Evolutionary conservation across 2,329 filamentous ascomycete genomes (phyloP).

Genomic region (Colletotrichum acutatum): DNA sequence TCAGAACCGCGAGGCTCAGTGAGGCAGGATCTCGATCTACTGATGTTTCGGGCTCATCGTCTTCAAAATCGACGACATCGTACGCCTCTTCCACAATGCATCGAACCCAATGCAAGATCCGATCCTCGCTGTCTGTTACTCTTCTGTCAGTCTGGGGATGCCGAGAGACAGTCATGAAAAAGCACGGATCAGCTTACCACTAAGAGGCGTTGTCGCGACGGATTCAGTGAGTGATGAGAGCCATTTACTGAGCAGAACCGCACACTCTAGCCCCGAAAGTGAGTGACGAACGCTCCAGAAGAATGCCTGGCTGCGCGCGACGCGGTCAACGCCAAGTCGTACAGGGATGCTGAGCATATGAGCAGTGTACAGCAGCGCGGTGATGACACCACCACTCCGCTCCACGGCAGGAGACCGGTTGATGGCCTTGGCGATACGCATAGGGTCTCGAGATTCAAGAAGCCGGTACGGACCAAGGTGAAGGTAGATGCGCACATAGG

Average conservation of each 20-base stretch:
- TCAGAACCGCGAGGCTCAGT: conserved; percentile 52
- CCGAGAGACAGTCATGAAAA: too few species aligned
- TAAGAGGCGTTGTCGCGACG: conserved; percentile 38
- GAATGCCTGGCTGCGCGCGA: conserved; percentile 65
- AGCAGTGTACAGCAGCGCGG: conserved; percentile 62
- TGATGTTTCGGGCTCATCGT: conserved; percentile 43
- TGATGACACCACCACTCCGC: conserved; percentile 58
- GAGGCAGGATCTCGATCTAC: conserved; percentile 41
- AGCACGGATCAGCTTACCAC: conserved; percentile 38
- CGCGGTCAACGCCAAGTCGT: conserved; percentile 63
- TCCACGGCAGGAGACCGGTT: conserved; percentile 51
- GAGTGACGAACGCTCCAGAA: conserved; percentile 69
- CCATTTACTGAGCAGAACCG: conserved; percentile 64
- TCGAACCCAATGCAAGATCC: conserved; percentile 58
- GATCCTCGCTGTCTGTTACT: conserved; percentile 51
- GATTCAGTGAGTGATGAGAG: conserved; percentile 44
- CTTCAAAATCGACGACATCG: conserved; percentile 50
- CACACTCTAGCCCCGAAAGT: conserved; percentile 64
- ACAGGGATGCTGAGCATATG: conserved; percentile 67
- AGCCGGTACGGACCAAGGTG: conserved; percentile 55
- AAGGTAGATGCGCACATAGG: conserved; percentile 58
- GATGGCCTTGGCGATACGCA: conserved; percentile 52
- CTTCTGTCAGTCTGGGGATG: background rate
- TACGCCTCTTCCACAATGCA: conserved; percentile 58
- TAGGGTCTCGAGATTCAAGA: conserved; percentile 55